Base-by-base conservation (phyloP, 139 green algal species). In the Haematococcus sp. region DNA sequence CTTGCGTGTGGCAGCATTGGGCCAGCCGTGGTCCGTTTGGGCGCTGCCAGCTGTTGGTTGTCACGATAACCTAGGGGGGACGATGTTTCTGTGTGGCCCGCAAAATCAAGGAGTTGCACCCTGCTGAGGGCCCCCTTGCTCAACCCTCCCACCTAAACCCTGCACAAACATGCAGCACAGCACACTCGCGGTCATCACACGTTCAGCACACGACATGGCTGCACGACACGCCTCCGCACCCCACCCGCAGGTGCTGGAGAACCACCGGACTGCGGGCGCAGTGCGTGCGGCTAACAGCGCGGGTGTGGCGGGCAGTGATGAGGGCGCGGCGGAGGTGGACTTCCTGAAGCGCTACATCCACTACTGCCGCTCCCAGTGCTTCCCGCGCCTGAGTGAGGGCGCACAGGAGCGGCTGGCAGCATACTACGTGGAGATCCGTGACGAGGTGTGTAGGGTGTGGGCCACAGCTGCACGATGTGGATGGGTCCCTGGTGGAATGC, bases 261-360 rank as follows among this genome's bases (percentile, higher is more conserved):
- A 93, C 74, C 91, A 95, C 70, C 46, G 80, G 1, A 68, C 46
- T 55, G 54, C 64, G 30, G 76, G 76, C 27, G 65, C 30, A 0
- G 44, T 58, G n/a, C 1, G 34, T 33, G 34, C 20, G 25, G 22
- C 61, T 20, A 22, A 23, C 31, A 3, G 60, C 46, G 34, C 49
- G 49, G 46, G 67, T 49, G 13, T 49, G 67, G 20, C 55, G 17
- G 28, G 67, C 3, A 31, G 13, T 28, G 16, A 5, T 27, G 5
- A 23, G 32, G 40, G 32, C 27, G 25, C 28, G 73, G 65, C 92
- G 80, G 87, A 94, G 58, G 87, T 92, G 70, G 74, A 84, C 34
- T 95, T 94, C 75, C 81, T 97, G 35, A 92, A 91, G 79, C 92
- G 94, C 33, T 98, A 98, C 88, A 88, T 98, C 65, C 88, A 98